Evolutionary conservation across 345 rosid genomes (phyloP), one percentile per base, ranked within the genome.

Genomic region (Arabis alpina): DNA sequence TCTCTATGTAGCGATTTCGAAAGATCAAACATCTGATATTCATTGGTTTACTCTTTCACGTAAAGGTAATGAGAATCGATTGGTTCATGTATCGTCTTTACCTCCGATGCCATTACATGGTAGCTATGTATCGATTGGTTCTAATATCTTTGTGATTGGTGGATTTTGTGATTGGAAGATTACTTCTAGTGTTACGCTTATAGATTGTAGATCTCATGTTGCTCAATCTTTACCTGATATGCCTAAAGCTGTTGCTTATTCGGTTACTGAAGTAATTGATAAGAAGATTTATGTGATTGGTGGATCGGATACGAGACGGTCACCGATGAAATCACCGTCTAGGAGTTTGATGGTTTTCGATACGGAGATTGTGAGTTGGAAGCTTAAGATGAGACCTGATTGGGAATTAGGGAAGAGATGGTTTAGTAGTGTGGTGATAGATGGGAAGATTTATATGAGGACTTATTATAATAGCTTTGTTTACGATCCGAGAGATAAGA

Each of bases 371-470:
- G 61, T 32, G 52, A 4, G 0, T 1, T 73, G 77, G 77, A 15
- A 57, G 8, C 8, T 64, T 6, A 16, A 14, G 24, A 3, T 12
- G 11, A 66, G 77, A 40, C 48, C 61, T 3, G 72, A 73, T 30
- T 59, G 66, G 66, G 72, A 73, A 48, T 40, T 13, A 23, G 72
- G 72, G 40, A 73, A 66, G 2, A 59, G 14, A 8, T 73, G 77
- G 77, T 42, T 57, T 34, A 32, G 72, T 7, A 66, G 77, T 34
- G 77, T 73, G 54, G 54, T 7, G 0, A 58, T 73, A 24, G 61
- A 28, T 19, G 77, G 66, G 40, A 66, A 73, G 61, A 66, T 73
- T 9, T 73, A 73, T 40, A 66, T 73, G 77, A 66, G 66, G 66
- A 66, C 54, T 30, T 32, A 13, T 6, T 57, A 65, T 23, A 73